A percentile compares a stretch with the other conserved stretches of the same genome.
phyloP scores from a whole-genome alignment of 2,329 filamentous ascomycete species.

The Dactylellina cionopaga region DNA sequence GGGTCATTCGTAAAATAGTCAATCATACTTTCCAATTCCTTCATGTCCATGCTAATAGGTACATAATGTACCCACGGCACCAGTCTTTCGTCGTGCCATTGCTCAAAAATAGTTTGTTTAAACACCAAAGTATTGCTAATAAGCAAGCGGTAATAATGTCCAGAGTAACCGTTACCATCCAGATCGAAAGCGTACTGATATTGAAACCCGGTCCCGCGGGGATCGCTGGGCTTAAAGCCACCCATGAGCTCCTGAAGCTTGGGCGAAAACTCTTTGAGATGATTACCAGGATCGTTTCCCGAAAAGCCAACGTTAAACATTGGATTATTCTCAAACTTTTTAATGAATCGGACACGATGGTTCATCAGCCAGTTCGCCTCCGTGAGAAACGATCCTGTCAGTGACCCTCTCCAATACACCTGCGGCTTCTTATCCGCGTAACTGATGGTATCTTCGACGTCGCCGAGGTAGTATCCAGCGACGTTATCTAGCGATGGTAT shows the following conservation, averaged over 20 bases:
- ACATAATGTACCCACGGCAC: constrained; percentile 13
- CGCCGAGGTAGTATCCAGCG: not conserved
- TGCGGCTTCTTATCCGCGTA: not conserved
- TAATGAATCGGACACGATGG: constrained; percentile 9
- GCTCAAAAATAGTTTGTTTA: constrained; percentile 12
- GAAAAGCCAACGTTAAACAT: constrained; percentile 18
- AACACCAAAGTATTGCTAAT: constrained; percentile 13
- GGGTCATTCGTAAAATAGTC: not conserved
- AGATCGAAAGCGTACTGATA: constrained; percentile 13
- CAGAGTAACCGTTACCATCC: constrained; percentile 16
- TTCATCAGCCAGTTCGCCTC: constrained; percentile 6
- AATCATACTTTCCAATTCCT: constrained; percentile 7
- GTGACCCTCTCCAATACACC: constrained; percentile 16
- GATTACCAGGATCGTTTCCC: constrained; percentile 14
- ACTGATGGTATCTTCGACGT: constrained; percentile 55
- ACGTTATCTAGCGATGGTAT: constrained; percentile 4
- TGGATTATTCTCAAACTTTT: constrained; percentile 5
- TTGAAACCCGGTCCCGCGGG: constrained; percentile 1
- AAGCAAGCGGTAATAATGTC: constrained; percentile 6
- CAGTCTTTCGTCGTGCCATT: constrained; percentile 10
- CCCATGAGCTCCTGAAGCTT: not conserved
- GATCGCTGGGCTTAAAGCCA: not conserved
- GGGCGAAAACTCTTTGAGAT: constrained; percentile 21
- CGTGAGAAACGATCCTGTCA: constrained; percentile 58
- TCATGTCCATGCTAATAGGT: not conserved